Conservation (phyloP, 768 basidiomycete species). For the Boletus sp. region DNA sequence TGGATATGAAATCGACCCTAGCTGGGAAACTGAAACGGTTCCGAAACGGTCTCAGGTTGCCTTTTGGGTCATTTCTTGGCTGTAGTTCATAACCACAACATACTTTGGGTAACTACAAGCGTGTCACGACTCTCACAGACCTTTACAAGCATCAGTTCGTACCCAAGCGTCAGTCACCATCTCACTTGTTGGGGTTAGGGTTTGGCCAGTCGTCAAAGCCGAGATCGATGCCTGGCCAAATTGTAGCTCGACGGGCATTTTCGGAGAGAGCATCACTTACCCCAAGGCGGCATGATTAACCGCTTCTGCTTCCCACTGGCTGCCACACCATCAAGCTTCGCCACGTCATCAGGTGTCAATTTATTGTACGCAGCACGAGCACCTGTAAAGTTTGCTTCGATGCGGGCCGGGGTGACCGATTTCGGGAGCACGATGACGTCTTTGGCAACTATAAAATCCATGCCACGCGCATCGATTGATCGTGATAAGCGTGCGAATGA, state of each 20-base stretch:
- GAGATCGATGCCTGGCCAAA: constrained; percentile 51
- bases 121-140: background rate
- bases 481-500: constrained; percentile 5
- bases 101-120: background rate
- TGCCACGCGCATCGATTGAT: background rate
- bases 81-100: background rate
- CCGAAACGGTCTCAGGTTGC: background rate
- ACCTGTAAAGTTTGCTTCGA: constrained; percentile 56
- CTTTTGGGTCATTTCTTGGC: background rate
- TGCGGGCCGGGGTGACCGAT: constrained; percentile 69
- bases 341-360: constrained; percentile 51
- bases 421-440: constrained; percentile 69
- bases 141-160: background rate
- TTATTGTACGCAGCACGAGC: constrained; percentile 44
- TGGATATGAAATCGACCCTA: background rate
- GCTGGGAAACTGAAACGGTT: background rate
- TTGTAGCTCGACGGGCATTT: constrained; percentile 12
- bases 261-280: constrained; percentile 37
- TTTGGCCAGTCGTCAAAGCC: constrained; percentile 65
- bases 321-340: constrained; percentile 52
- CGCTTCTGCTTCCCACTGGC: constrained; percentile 64
- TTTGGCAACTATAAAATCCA: constrained; percentile 48
- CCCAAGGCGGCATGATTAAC: constrained; percentile 68
- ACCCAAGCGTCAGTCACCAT: background rate
- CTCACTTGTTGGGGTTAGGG: constrained; percentile 5